phyloP scores from a whole-genome alignment of 306 rosid species.

The Gleditsia sinensis region DNA sequence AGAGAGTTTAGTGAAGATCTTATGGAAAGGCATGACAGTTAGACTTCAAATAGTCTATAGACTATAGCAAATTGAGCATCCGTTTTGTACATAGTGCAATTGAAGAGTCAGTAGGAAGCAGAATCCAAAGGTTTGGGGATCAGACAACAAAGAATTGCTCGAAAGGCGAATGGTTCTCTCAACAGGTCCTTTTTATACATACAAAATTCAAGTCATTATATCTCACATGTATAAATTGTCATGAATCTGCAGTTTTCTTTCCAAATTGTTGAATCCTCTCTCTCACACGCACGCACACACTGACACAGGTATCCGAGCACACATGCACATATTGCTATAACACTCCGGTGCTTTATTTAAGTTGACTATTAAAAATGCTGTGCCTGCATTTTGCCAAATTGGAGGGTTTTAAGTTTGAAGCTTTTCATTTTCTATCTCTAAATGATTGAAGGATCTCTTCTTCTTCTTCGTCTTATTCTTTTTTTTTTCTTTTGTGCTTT shows the following conservation, averaged over 20 bases:
- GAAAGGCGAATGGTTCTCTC: constrained; percentile 58
- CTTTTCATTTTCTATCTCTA: too few relatives aligned
- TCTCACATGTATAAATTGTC: constrained; percentile 1
- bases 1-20: constrained; percentile 65
- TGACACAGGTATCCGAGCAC: not conserved
- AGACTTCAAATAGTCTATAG: constrained; percentile 91
- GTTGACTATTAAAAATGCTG: not conserved
- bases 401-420: too few relatives aligned
- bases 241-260: not conserved
- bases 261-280: not conserved
- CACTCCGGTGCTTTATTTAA: not conserved
- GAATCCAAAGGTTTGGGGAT: constrained; percentile 76
- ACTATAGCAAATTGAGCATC: constrained; percentile 79
- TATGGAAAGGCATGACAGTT: constrained; percentile 70
- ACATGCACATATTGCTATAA: not conserved
- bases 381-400: not conserved
- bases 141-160: constrained; percentile 74
- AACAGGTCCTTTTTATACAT: not conserved
- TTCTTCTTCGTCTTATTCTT: too few relatives aligned
- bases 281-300: too few relatives aligned
- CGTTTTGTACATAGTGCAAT: constrained; percentile 82
- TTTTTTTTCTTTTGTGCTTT: too few relatives aligned
- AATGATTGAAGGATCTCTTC: not conserved
- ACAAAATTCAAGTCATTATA: not conserved
- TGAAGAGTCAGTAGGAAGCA: constrained; percentile 85